These are phyloP conservation scores for Candida tetrigidarum DNA, from an alignment of 1,139 yeast genomes.

Conservation along the genomic window DNA sequence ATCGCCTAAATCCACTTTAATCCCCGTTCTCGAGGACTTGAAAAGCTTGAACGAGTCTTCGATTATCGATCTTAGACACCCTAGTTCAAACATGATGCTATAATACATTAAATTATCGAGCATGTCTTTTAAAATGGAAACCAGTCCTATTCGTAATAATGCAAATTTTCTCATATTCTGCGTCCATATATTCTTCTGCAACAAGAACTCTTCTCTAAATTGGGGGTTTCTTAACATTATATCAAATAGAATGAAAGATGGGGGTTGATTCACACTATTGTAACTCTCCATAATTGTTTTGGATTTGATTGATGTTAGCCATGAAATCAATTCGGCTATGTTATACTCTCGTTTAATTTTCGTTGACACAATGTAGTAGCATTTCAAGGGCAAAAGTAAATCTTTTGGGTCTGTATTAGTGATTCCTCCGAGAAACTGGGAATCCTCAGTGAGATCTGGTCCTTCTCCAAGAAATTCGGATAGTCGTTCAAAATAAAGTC, in stretches of 20 bases:
- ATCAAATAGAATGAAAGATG: slow-evolving; percentile 40
- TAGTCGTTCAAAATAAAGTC: slow-evolving; percentile 1
- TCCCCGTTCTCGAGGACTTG: slow-evolving; percentile 18
- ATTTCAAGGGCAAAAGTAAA: slow-evolving; percentile 6
- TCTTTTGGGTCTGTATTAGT: not conserved
- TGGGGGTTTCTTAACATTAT: slow-evolving; percentile 40
- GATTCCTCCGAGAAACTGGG: not conserved
- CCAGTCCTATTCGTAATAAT: slow-evolving; percentile 21
- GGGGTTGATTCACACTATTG: slow-evolving; percentile 29
- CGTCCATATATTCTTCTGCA: slow-evolving; percentile 45
- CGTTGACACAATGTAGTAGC: slow-evolving; percentile 13
- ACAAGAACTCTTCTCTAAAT: slow-evolving; percentile 31
- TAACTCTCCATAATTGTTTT: slow-evolving; percentile 34
- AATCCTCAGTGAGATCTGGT: not conserved
- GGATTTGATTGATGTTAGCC: slow-evolving; percentile 35
- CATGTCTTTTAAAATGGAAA: slow-evolving; percentile 23
- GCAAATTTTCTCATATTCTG: slow-evolving; percentile 23
- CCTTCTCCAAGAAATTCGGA: not conserved
- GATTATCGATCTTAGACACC: slow-evolving; percentile 23
- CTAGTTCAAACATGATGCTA: slow-evolving; percentile 29
- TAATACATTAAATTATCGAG: slow-evolving; percentile 32
- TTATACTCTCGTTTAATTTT: slow-evolving; percentile 9
- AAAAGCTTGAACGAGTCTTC: slow-evolving; percentile 20
- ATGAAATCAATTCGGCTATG: slow-evolving; percentile 23
- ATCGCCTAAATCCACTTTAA: slow-evolving; percentile 17